Conservation (phyloP, 129 eudicot species). For the Glebionis coronaria region DNA sequence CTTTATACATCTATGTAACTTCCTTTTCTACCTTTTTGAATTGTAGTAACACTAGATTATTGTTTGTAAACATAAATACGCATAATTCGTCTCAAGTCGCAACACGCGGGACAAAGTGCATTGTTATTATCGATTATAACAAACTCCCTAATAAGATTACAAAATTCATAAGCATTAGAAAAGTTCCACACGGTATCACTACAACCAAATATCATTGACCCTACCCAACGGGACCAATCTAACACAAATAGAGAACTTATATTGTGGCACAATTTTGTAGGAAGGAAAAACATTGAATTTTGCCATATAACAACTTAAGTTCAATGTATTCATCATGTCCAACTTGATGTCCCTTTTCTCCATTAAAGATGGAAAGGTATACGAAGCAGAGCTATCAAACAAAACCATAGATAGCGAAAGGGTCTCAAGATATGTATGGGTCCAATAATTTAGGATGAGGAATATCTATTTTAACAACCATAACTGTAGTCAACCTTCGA, state of each 20-base stretch:
- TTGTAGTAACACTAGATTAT: no score
- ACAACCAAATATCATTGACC: constrained; percentile 24
- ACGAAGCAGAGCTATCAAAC: constrained; percentile 38
- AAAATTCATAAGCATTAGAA: constrained; percentile 1
- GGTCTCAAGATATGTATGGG: constrained; percentile 15
- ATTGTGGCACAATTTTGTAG: constrained; percentile 30
- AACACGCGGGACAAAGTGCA: no score
- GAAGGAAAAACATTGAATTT: constrained; percentile 24
- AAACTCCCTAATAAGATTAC: background rate
- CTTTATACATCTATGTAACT: no score
- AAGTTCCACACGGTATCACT: constrained; percentile 17
- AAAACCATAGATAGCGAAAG: constrained; percentile 29
- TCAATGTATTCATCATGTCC: constrained; percentile 33
- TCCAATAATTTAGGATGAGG: constrained; percentile 19
- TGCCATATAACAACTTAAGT: constrained; percentile 32
- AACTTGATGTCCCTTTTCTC: constrained; percentile 22
- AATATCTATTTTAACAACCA: constrained; percentile 7
- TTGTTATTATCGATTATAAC: no score
- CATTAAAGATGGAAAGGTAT: constrained; percentile 22
- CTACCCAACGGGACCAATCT: constrained; percentile 21
- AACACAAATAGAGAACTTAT: constrained; percentile 19
- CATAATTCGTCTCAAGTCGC: no score
- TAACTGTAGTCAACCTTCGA: constrained; percentile 28
- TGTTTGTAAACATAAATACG: no score
- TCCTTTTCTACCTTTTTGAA: no score